Evolutionary conservation across 371 early-diverging fungal species (phyloP).

Genomic region (Choanephora cucurbitarum): DNA sequence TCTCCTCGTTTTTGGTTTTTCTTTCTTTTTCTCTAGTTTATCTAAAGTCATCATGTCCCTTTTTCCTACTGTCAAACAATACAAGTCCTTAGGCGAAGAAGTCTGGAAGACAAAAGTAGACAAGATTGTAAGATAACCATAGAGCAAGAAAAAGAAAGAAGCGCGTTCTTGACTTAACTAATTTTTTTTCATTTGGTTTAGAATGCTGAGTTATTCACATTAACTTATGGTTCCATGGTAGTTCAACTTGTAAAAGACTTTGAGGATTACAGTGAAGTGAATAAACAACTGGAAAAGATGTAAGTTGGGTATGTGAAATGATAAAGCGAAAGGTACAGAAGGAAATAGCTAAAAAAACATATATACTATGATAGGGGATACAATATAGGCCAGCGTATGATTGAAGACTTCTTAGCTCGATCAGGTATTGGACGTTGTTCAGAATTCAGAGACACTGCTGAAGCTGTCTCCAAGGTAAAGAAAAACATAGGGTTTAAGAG

Average conservation of each 20-base stretch:
- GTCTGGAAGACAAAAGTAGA: constrained; percentile 94
- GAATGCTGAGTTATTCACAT: constrained; percentile 95
- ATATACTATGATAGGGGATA: constrained; percentile 75
- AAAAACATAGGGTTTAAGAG: no score
- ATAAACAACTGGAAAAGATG: constrained; percentile 97
- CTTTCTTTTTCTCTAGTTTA: not conserved
- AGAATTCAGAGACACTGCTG: constrained; percentile 91
- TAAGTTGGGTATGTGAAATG: no score
- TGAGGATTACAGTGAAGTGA: constrained; percentile 91
- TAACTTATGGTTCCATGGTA: constrained; percentile 97
- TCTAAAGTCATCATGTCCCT: constrained; percentile 34
- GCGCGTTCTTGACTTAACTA: not conserved
- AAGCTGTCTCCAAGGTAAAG: constrained; percentile 86
- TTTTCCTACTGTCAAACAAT: constrained; percentile 59
- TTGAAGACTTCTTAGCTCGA: constrained; percentile 95
- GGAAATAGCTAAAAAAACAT: no score
- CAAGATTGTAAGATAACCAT: constrained; percentile 75
- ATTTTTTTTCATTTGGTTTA: constrained; percentile 29
- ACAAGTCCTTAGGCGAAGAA: constrained; percentile 87
- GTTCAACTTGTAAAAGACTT: constrained; percentile 94
- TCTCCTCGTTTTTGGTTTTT: not conserved
- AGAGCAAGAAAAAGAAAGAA: not conserved
- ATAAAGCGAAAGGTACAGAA: no score
- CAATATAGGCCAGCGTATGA: constrained; percentile 93
- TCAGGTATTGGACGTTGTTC: constrained; percentile 81